Conservation (phyloP, 2,329 filamentous ascomycete species). For the Coleophoma cylindrospora region DNA sequence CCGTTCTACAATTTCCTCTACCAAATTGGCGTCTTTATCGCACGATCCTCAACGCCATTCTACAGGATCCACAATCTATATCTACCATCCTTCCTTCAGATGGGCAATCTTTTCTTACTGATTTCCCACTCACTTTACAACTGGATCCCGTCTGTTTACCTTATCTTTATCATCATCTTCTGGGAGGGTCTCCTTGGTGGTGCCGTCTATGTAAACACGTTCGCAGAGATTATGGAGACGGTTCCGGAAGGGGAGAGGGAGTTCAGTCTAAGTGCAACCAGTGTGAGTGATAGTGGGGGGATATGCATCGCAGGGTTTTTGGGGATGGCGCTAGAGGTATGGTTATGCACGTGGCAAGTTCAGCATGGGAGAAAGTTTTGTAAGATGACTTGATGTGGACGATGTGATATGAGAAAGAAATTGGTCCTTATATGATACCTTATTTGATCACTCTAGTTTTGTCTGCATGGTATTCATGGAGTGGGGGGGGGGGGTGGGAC, state of each 20-base stretch:
- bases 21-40: slow-evolving; percentile 91
- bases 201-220: slow-evolving; percentile 91
- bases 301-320: slow-evolving; percentile 86
- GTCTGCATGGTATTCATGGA: not conserved
- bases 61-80: slow-evolving; percentile 78
- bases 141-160: slow-evolving; percentile 79
- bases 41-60: slow-evolving; percentile 85
- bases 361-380: slow-evolving; percentile 74
- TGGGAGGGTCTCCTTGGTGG: slow-evolving; percentile 94
- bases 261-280: slow-evolving; percentile 85
- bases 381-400: slow-evolving; percentile 17
- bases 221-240: slow-evolving; percentile 86
- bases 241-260: slow-evolving; percentile 75
- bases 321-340: slow-evolving; percentile 76
- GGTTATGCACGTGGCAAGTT: slow-evolving; percentile 81
- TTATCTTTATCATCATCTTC: slow-evolving; percentile 82
- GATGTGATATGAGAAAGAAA: not conserved
- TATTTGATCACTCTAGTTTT: not conserved
- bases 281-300: slow-evolving; percentile 85
- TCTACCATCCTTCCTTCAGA: slow-evolving; percentile 74
- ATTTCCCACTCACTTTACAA: slow-evolving; percentile 71
- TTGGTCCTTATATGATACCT: not conserved
- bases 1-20: slow-evolving; percentile 94
- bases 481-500: too few species aligned
- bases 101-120: slow-evolving; percentile 70